Percentiles rank a stretch among this genome's conserved stretches.
These are phyloP conservation scores for Sherardia arvensis DNA, from an alignment of 257 asterid genomes.

Conservation along the genomic window DNA sequence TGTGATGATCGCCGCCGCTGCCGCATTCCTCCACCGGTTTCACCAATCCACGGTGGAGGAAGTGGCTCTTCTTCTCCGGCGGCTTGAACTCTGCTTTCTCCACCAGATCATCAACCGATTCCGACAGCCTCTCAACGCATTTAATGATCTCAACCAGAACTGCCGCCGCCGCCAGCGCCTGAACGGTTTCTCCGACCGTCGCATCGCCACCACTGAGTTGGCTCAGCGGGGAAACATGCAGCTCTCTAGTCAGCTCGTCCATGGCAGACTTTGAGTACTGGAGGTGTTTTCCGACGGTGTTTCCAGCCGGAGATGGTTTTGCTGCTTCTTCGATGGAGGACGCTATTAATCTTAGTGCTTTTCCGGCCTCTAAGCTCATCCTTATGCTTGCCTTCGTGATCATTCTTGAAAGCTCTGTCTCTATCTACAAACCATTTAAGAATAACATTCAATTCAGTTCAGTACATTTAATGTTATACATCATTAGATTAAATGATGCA, in stretches of 20 bases:
- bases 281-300: slow-evolving; percentile 12
- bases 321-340: slow-evolving; percentile 31
- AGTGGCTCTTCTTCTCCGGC: slow-evolving; percentile 8
- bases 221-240: slow-evolving; percentile 2
- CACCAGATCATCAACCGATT: slow-evolving; percentile 38
- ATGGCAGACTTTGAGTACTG: slow-evolving; percentile 26
- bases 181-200: slow-evolving; percentile 29
- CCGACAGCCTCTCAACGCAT: slow-evolving; percentile 31
- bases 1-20: slow-evolving; percentile 9
- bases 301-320: slow-evolving; percentile 14
- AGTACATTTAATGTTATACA: too few relatives aligned
- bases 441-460: neutral
- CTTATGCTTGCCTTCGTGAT: slow-evolving; percentile 31
- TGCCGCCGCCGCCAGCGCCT: slow-evolving; percentile 38
- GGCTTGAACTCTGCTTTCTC: slow-evolving; percentile 33
- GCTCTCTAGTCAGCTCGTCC: slow-evolving; percentile 21
- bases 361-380: slow-evolving; percentile 46
- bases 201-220: slow-evolving; percentile 11
- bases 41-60: slow-evolving; percentile 48
- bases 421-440: slow-evolving; percentile 27
- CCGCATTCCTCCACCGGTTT: slow-evolving; percentile 30
- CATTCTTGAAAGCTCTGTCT: slow-evolving; percentile 23
- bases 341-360: slow-evolving; percentile 35
- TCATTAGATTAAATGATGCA: too few relatives aligned
- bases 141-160: slow-evolving; percentile 36